These are phyloP conservation scores for Aspergillus candidus DNA, from an alignment of 2,329 filamentous ascomycete species.

Conservation along the genomic window DNA sequence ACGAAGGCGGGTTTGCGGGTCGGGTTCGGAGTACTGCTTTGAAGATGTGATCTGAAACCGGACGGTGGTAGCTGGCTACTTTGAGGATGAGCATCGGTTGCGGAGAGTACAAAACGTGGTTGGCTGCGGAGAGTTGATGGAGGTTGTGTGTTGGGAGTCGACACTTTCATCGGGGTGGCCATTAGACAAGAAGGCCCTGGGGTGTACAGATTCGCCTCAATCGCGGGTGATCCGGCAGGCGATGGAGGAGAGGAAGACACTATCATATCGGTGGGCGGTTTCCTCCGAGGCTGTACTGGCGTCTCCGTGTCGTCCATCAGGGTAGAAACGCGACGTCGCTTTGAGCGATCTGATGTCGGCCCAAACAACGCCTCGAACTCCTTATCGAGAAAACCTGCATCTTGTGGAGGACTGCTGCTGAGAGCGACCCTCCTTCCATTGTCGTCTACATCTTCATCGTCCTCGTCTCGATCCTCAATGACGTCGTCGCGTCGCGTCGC, in stretches of 20 bases:
- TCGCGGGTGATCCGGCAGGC: background rate
- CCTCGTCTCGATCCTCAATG: slow-evolving; percentile 25
- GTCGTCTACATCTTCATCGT: background rate
- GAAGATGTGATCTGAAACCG: slow-evolving; percentile 1
- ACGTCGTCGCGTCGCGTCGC: slow-evolving; percentile 8
- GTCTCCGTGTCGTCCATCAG: slow-evolving; percentile 6
- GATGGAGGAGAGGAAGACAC: slow-evolving; percentile 13
- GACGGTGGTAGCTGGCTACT: slow-evolving; percentile 11
- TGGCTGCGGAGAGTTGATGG: slow-evolving; percentile 21
- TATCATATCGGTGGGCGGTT: slow-evolving; percentile 12
- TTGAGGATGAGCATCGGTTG: slow-evolving; percentile 14
- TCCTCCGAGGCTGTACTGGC: slow-evolving; percentile 2
- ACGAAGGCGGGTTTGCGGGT: slow-evolving; percentile 32
- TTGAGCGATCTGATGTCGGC: slow-evolving; percentile 19
- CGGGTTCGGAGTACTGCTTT: slow-evolving; percentile 1
- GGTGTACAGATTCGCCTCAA: slow-evolving; percentile 2
- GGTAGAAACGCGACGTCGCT: slow-evolving; percentile 28
- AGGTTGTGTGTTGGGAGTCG: slow-evolving; percentile 5
- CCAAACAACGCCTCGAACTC: slow-evolving; percentile 29
- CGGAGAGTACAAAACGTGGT: slow-evolving; percentile 26
- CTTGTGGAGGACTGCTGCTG: slow-evolving; percentile 13
- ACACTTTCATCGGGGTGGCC: slow-evolving; percentile 4
- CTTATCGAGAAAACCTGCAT: slow-evolving; percentile 12
- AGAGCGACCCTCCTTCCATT: background rate
- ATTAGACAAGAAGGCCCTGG: slow-evolving; percentile 3